Evolutionary conservation across 2,329 filamentous ascomycete genomes (phyloP), one percentile per base, ranked within the genome.

Genomic region (Karstenula rhodostoma): DNA sequence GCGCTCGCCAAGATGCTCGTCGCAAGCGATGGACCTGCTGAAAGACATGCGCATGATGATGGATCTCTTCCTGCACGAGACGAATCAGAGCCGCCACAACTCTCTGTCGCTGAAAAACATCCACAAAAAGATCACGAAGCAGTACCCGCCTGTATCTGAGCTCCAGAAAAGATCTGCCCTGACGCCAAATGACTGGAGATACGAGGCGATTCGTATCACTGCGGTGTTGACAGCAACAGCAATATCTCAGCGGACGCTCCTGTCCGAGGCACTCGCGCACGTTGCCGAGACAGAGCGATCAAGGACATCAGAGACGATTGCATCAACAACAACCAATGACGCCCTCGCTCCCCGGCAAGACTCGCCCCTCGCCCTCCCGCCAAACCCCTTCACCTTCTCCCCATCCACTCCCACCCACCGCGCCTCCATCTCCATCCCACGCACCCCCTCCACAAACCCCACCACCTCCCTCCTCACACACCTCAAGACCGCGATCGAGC

Each of bases 131-230:
- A 72, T 76, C 25, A 64, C 55, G 5, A 60, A 52, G 1, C 54
- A 68, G 8, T 73, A 69, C 44, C 65, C 59, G 0, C 54, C 68
- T 2, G 49, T 65, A 9, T 42, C 66, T 0, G 57, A 68, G n/a
- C 54, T 65, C 2, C 46, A 52, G 15, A 63, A 56, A 22, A 59
- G 46, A 2, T 64, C 62, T 29, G 55, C 67, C 8, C 49, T 66
- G 1, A 71, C 60, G 6, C 15, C 54, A 12, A 57, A 54, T 6
- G 74, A 75, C 44, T 73, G 69, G 68, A 74, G 63, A 48, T 78
- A 78, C 59, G 77, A 79, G 53, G 74, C 74, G 1, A 66, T 75
- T n/a, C 74, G 77, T 0, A 65, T 78, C 13, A 61, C 73, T 1
- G 65, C 71, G 6, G 53, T 74, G 10, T 62, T 79, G 13, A 72